A percentile compares a stretch with the other conserved stretches of the same genome.
Conservation (phyloP, 345 rosid genomes). For the Gossypium anomalum region DNA sequence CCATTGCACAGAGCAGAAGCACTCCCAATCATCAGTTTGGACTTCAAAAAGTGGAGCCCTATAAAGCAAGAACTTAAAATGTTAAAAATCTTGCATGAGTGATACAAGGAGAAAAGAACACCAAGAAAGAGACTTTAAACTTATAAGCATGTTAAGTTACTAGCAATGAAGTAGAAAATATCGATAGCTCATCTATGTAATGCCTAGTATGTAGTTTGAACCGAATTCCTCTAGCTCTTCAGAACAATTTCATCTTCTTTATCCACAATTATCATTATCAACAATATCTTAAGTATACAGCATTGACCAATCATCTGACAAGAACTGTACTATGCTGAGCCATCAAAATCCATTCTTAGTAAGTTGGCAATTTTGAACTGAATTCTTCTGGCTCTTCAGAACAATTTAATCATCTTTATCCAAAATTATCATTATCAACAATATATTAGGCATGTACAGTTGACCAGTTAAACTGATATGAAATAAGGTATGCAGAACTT, state of each 20-base stretch:
- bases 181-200: background rate
- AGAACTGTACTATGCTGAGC: no score
- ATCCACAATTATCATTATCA: background rate
- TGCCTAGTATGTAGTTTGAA: background rate
- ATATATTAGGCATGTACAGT: no score
- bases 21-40: slow-evolving; percentile 92
- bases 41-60: slow-evolving; percentile 93
- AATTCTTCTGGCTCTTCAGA: no score
- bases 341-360: no score
- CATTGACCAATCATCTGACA: background rate
- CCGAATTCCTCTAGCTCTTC: background rate
- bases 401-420: no score
- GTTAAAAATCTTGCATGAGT: slow-evolving; percentile 12
- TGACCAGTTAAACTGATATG: background rate
- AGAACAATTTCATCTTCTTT: background rate
- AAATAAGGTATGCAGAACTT: background rate
- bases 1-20: slow-evolving; percentile 80
- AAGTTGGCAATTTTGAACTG: no score
- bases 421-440: no score
- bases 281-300: background rate
- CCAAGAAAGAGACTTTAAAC: background rate
- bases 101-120: background rate
- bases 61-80: slow-evolving; percentile 17
- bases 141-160: background rate
- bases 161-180: background rate